Base-by-base conservation (phyloP, 2,329 filamentous ascomycete genomes). In the Sclerotinia sclerotiorum region DNA sequence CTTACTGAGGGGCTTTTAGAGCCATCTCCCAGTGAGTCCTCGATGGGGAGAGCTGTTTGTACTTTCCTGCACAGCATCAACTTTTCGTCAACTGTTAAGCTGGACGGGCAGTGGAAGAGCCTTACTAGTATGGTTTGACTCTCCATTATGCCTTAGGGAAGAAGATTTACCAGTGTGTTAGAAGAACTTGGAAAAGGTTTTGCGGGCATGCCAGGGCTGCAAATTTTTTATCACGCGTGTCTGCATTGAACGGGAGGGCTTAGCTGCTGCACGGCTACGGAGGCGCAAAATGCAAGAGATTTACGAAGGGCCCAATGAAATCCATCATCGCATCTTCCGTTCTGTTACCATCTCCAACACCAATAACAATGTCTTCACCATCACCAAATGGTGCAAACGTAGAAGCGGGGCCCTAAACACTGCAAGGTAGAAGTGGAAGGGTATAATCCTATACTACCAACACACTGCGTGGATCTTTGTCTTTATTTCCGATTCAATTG, bases 101-200 rank as follows among this genome's bases (percentile, higher is more conserved):
- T 15, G 39, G 10, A 42, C 15, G 39, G 39, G 13, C 3, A 13
- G 39, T 42, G 39, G 5, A 42, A 42, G 11, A 42, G 39, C 11
- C 39, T 13, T 15, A 1, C 10, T 15, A 42, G 39, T 39, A 39
- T 39, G 35, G 35, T 39, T 39, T 39, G 39, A 10, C 39, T 39
- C 2, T 10, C 5, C 39, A 15, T 42, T 15, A 42, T 5, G 13
- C 13, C 39, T 8, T 42, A 42, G 39, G 11, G 13, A 15, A 42
- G 39, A 11, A 42, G 39, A 15, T 11, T 13, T 39, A 39, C 39
- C 15, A n/a, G n/a, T 42, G 1, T 6, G 11, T 73, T 0, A 87
- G 75, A 0, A 87, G 70, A 0, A 82, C 75, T 54, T 85, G 81
- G 64, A 85, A 84, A 0, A 85, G 85, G 4, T 86, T 65, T 0